phyloP scores from a whole-genome alignment of 805 yeast genomes.

The Saccharomycopsis babjevae region DNA sequence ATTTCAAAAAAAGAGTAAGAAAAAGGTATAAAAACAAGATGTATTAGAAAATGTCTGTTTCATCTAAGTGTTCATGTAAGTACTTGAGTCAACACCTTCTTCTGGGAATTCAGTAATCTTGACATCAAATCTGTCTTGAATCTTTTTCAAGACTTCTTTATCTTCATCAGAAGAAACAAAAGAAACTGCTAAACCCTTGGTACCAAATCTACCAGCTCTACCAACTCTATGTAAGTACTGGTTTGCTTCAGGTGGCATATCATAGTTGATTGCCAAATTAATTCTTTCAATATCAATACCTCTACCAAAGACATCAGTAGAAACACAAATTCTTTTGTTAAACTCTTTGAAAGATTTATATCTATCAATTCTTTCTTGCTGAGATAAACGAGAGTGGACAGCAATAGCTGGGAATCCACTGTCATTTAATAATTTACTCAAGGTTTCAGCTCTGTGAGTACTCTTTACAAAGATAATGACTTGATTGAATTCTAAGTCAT shows the following conservation, averaged over 20 bases:
- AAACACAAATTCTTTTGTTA: slow-evolving; percentile 96
- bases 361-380: slow-evolving; percentile 95
- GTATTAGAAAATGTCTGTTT: not conserved
- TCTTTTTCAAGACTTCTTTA: slow-evolving; percentile 79
- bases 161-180: slow-evolving; percentile 81
- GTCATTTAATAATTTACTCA: slow-evolving; percentile 78
- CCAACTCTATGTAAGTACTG: slow-evolving; percentile 99
- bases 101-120: slow-evolving; percentile 92
- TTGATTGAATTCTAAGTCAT: slow-evolving; percentile 93
- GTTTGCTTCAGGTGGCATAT: slow-evolving; percentile 92
- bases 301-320: slow-evolving; percentile 98
- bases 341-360: slow-evolving; percentile 95
- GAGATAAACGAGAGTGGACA: slow-evolving; percentile 90
- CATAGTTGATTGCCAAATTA: slow-evolving; percentile 95
- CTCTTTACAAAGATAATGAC: slow-evolving; percentile 93
- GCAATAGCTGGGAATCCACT: slow-evolving; percentile 96
- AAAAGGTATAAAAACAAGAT: too few relatives aligned
- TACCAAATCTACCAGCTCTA: slow-evolving; percentile 99
- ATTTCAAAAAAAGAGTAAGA: too few relatives aligned
- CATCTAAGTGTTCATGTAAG: slow-evolving; percentile 85
- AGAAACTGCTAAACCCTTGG: slow-evolving; percentile 94
- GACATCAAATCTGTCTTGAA: slow-evolving; percentile 96
- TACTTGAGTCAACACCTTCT: slow-evolving; percentile 95
- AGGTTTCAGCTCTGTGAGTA: slow-evolving; percentile 83
- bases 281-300: slow-evolving; percentile 99